Conservation (phyloP, 1,284 basidiomycete species). For the Taiwanofungus camphoratus region DNA sequence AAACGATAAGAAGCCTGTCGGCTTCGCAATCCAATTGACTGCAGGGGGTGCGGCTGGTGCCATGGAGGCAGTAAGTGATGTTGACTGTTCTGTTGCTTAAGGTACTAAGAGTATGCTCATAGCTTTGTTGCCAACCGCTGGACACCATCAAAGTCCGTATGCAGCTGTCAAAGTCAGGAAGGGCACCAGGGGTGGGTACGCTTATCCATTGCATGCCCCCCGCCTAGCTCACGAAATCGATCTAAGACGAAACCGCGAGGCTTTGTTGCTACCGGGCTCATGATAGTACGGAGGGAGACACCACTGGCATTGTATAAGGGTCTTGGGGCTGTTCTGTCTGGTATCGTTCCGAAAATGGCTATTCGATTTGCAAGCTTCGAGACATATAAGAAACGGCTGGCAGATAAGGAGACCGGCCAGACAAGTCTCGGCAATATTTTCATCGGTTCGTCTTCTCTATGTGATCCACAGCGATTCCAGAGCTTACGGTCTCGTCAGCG, state of each 20-base stretch:
- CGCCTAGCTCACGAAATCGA: not conserved
- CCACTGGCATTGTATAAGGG: conserved; percentile 98
- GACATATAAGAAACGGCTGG: conserved; percentile 83
- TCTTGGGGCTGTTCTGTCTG: conserved; percentile 93
- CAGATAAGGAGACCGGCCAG: conserved; percentile 72
- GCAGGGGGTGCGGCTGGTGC: conserved; percentile 90
- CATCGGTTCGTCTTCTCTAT: conserved; percentile 40
- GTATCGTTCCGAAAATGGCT: conserved; percentile 99
- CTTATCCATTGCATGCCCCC: not conserved
- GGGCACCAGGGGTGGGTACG: conserved; percentile 68
- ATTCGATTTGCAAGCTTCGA: conserved; percentile 99
- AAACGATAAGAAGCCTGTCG: conserved; percentile 64
- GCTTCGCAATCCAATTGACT: conserved; percentile 85
- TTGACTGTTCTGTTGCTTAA: not conserved
- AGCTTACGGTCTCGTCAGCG: conserved; percentile 11
- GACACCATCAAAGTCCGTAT: conserved; percentile 99
- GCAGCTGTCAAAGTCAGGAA: conserved; percentile 86
- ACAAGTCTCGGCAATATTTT: conserved; percentile 77
- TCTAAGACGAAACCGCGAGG: conserved; percentile 84
- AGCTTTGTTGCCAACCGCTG: conserved; percentile 79
- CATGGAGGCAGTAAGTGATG: conserved; percentile 76
- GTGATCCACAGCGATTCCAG: not conserved
- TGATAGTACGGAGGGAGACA: conserved; percentile 90
- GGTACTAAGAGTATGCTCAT: conserved; percentile 6
- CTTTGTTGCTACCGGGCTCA: conserved; percentile 87